Evolutionary conservation across 768 basidiomycete genomes (phyloP), one percentile per base, ranked within the genome.

Genomic region (Vishniacozyma victoriae): DNA sequence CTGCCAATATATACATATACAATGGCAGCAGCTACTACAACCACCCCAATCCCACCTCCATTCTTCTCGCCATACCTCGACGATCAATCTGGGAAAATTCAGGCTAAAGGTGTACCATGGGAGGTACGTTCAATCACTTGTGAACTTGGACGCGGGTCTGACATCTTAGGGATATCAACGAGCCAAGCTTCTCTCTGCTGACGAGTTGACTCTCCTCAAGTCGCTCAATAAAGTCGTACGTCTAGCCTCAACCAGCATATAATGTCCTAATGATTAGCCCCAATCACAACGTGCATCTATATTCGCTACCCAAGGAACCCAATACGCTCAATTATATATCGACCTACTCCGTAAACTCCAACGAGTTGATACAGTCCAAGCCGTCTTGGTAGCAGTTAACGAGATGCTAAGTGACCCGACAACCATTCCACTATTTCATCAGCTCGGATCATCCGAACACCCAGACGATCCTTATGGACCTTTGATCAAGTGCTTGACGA

Each of bases 71-170:
- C 81, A 2, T 90, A 85, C 75, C 81, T 97, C 53, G 87, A 91
- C 57, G 90, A 93, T 58, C 80, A 77, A 62, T 85, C 87, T 6
- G 78, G 83, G 44, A 92, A 93, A 77, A 89, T 92, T 53, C 79
- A 85, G 60, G 79, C 84, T 6, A 95, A 92, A 72, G 83, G 84
- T 1, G 88, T 95, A 9, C 91, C 91, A 56, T 97, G 93, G 93
- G 91, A 95, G 83, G 93, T 93, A 49, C 50, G 76, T 52, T 26
- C 15, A 23, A 35, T 29, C 26, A 26, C 14, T 27, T 22, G 26
- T 46, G 37, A 26, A 22, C 25, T 11, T 37, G 12, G 3, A 24
- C 12, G 11, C 29, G 23, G 29, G 35, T 12, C 33, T 14, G 23
- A 45, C 26, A 35, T 23, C 6, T 4, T 35, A 96, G 91, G 90